phyloP scores from a whole-genome alignment of 2,329 filamentous ascomycete species.

The Aspergillus udagawae region DNA sequence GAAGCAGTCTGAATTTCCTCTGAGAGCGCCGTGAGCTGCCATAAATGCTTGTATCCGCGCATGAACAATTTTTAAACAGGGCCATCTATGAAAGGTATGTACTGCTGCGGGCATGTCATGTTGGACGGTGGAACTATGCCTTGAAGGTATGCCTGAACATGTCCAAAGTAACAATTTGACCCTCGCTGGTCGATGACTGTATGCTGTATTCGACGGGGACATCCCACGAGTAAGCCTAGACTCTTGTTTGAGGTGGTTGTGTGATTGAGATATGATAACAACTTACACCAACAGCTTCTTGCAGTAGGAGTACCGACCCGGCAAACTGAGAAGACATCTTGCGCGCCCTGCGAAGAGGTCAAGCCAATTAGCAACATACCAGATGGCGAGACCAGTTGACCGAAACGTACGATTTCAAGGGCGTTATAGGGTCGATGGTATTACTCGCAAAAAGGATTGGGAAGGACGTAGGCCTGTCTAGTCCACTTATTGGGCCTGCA shows the following conservation, averaged over 20 bases:
- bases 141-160: constrained; percentile 37
- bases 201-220: constrained; percentile 5
- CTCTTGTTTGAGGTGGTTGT: constrained; percentile 3
- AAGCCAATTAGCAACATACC: constrained; percentile 1
- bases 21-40: no score
- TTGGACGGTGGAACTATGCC: constrained; percentile 30
- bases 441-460: constrained; percentile 55
- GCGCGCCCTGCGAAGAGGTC: constrained; percentile 6
- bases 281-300: constrained; percentile 17
- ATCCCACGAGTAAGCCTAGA: constrained; percentile 5
- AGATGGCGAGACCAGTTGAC: neutral
- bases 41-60: no score
- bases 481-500: constrained; percentile 1
- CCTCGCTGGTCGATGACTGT: constrained; percentile 39
- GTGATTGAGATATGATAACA: constrained; percentile 1
- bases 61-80: neutral
- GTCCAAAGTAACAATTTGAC: constrained; percentile 34
- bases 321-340: constrained; percentile 11
- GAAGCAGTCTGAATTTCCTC: no score
- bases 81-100: constrained; percentile 5
- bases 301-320: constrained; percentile 11
- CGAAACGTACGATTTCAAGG: constrained; percentile 31
- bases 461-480: constrained; percentile 27
- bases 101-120: constrained; percentile 27
- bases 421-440: constrained; percentile 55